These are phyloP conservation scores for Myriangium duriaei DNA, from an alignment of 2,329 filamentous ascomycete genomes.

Conservation along the genomic window DNA sequence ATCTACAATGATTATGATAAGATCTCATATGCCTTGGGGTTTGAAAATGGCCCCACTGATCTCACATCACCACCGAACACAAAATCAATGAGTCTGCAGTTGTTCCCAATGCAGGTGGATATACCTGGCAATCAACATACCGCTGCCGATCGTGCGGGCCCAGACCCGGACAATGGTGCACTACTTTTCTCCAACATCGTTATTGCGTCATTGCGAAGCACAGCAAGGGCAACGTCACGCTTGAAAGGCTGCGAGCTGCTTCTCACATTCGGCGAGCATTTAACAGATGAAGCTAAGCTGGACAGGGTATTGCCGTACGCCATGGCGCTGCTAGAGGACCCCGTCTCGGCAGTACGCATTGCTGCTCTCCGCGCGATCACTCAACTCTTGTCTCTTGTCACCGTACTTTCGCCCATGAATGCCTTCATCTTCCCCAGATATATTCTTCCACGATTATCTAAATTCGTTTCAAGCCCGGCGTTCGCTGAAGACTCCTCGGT, in stretches of 20 bases:
- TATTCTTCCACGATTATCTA: conserved; percentile 46
- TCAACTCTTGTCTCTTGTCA: conserved; percentile 75
- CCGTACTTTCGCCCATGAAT: conserved; percentile 67
- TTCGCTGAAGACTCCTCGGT: conserved; percentile 48
- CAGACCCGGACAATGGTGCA: conserved; percentile 65
- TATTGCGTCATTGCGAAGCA: conserved; percentile 78
- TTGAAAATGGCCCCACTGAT: conserved; percentile 16
- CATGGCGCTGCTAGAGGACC: conserved; percentile 69
- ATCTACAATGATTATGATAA: conserved; percentile 96
- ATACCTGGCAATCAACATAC: conserved; percentile 74
- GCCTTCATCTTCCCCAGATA: conserved; percentile 57
- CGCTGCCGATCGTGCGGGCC: conserved; percentile 45
- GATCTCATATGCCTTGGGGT: conserved; percentile 81
- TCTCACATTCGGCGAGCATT: conserved; percentile 75
- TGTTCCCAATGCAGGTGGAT: conserved; percentile 74
- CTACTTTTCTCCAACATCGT: conserved; percentile 84
- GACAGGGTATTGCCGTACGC: conserved; percentile 88
- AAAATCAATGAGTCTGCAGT: conserved; percentile 39
- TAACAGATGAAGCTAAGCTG: conserved; percentile 91
- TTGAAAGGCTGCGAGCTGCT: conserved; percentile 84
- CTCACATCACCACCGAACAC: conserved; percentile 14
- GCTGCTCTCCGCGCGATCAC: conserved; percentile 77
- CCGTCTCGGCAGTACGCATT: conserved; percentile 71
- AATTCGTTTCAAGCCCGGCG: conserved; percentile 41
- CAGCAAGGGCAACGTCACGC: conserved; percentile 74